Percentiles rank a stretch among this genome's conserved stretches.
Evolutionary conservation across 2,329 filamentous ascomycete species (phyloP).

Genomic region (Colletotrichum gigasporum): DNA sequence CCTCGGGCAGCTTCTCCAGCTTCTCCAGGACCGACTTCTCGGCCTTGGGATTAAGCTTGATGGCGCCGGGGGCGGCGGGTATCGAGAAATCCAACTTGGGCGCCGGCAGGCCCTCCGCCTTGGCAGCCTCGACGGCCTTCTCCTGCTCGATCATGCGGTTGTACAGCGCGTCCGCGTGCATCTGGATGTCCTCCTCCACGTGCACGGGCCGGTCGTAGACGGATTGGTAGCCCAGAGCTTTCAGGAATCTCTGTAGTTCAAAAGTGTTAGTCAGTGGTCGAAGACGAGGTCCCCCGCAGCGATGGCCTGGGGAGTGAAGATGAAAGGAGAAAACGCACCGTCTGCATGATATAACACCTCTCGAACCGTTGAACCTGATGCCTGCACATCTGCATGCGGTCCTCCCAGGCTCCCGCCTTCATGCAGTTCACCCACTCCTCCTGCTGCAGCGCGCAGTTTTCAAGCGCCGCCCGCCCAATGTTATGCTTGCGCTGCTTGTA

Average conservation of each 20-base stretch:
- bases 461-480: slow-evolving; percentile 83
- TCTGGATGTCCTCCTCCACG: slow-evolving; percentile 88
- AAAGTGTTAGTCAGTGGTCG: too few species aligned
- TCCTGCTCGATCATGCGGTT: slow-evolving; percentile 89
- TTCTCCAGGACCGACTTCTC: slow-evolving; percentile 62
- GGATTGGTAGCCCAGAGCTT: slow-evolving; percentile 87
- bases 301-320: too few species aligned
- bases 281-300: too few species aligned
- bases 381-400: slow-evolving; percentile 82
- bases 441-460: slow-evolving; percentile 93
- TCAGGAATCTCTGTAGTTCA: slow-evolving; percentile 76
- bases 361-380: slow-evolving; percentile 81
- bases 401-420: slow-evolving; percentile 72
- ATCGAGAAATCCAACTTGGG: slow-evolving; percentile 70
- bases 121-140: slow-evolving; percentile 74
- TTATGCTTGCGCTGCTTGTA: slow-evolving; percentile 84
- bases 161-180: slow-evolving; percentile 93
- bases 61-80: slow-evolving; percentile 37
- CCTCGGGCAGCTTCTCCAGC: slow-evolving; percentile 65
- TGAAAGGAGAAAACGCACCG: slow-evolving; percentile 54
- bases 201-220: slow-evolving; percentile 70
- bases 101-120: slow-evolving; percentile 65
- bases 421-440: slow-evolving; percentile 86
- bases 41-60: slow-evolving; percentile 53
- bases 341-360: slow-evolving; percentile 89